Percentiles rank a stretch among this genome's conserved stretches.
phyloP scores from a whole-genome alignment of 768 basidiomycete genomes.

The Symmetrospora coprosmae region DNA sequence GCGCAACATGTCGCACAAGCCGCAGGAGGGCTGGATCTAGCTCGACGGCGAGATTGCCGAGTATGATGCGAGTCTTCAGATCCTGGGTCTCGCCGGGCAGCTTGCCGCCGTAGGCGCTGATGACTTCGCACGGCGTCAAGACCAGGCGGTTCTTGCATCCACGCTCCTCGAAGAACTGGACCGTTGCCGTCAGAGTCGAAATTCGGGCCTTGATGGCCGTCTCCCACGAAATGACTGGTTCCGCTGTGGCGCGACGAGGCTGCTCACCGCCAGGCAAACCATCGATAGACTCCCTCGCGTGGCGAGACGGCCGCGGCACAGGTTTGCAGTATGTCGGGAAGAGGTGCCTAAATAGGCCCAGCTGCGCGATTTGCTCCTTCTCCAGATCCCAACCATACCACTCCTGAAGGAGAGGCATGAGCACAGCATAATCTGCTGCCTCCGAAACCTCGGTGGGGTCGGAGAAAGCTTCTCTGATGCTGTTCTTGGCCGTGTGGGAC shows the following conservation, averaged over 20 bases:
- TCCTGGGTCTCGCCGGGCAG: background rate
- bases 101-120: background rate
- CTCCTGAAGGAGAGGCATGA: background rate
- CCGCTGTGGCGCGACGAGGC: no score
- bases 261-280: no score
- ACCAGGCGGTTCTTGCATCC: background rate
- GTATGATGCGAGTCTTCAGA: no score
- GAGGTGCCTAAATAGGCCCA: no score
- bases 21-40: constrained; percentile 2
- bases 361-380: no score
- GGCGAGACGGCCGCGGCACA: no score
- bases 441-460: background rate
- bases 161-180: background rate
- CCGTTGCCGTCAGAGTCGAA: no score
- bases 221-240: no score
- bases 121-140: background rate
- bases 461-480: background rate
- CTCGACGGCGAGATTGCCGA: background rate
- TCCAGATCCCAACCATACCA: constrained; percentile 25
- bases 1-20: background rate
- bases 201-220: no score
- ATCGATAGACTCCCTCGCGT: no score
- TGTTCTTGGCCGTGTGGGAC: constrained; percentile 30
- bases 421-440: background rate
- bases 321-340: no score